These are phyloP conservation scores for Hygrophorus pudorinus DNA, from an alignment of 768 basidiomycete genomes.

Conservation along the genomic window DNA sequence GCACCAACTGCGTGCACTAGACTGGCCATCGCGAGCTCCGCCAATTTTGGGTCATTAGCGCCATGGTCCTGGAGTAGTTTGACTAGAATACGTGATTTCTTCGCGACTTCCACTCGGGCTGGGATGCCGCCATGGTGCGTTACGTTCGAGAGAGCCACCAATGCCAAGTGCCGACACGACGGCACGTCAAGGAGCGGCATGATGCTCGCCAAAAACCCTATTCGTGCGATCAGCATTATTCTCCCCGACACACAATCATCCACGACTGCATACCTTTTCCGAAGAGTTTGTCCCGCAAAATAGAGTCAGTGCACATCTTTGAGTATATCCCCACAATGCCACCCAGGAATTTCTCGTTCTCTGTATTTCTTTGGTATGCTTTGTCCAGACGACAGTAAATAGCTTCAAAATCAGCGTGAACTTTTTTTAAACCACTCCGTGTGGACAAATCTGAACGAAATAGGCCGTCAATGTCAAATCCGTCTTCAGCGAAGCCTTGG, in stretches of 20 bases:
- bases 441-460: slow-evolving; percentile 37
- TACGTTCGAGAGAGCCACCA: slow-evolving; percentile 46
- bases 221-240: not conserved
- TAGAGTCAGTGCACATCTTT: slow-evolving; percentile 51
- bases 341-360: slow-evolving; percentile 40
- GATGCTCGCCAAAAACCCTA: slow-evolving; percentile 50
- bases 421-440: slow-evolving; percentile 51
- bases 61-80: slow-evolving; percentile 33
- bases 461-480: not conserved
- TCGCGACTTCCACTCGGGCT: slow-evolving; percentile 42
- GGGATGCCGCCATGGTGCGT: slow-evolving; percentile 51
- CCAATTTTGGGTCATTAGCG: slow-evolving; percentile 38
- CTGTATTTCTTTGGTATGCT: slow-evolving; percentile 31
- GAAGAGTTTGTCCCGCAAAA: slow-evolving; percentile 51
- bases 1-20: slow-evolving; percentile 42
- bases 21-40: slow-evolving; percentile 40
- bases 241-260: not conserved
- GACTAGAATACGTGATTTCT: slow-evolving; percentile 29
- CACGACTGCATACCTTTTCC: slow-evolving; percentile 32
- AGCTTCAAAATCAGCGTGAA: slow-evolving; percentile 46
- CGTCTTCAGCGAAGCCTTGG: not conserved
- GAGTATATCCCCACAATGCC: slow-evolving; percentile 54
- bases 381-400: slow-evolving; percentile 41
- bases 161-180: slow-evolving; percentile 39
- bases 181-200: slow-evolving; percentile 42